Base-by-base conservation (phyloP, 2,329 filamentous ascomycete species). In the Fusarium miscanthi region DNA sequence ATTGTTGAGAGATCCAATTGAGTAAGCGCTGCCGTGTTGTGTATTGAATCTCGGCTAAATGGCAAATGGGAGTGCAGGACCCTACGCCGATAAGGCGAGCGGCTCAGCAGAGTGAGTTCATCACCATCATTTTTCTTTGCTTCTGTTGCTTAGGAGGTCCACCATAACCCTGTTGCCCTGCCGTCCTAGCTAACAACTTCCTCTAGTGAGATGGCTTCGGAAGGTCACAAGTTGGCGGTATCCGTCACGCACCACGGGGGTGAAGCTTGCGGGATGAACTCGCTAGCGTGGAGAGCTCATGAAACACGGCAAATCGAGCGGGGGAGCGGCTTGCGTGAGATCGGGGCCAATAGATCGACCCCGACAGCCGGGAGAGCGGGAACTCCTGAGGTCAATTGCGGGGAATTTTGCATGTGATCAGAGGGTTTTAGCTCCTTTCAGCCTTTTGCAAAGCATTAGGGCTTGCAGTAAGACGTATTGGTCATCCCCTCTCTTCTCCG, bases 351-450 rank as follows among this genome's bases (percentile, higher is more conserved):
- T 33, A 9, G 17, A 33, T 10, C 45, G 21, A n/a, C 14, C 4
- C 27, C 21, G 7, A 33, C 14, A 33, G 2, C 16, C 30, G 16
- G 8, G 11, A 3, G 13, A 12, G 19, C n/a, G 5, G 7, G 14
- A 31, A 6, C 2, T 6, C 5, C 10, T 6, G 3, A 23, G 21
- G 0, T 7, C 7, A n/a, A 5, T 11, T 9, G 1, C 46, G 1
- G 7, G 5, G 14, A 23, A 9, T 5, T 1, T 6, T 23, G 14
- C 23, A 25, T 25, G 23, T 25, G 23, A 25, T 25, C 23, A 25
- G 3, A 48, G 6, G 8, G 19, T 9, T 31, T 30, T 30, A 30
- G 27, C 27, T 30, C 27, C 27, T 25, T 25, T 25, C 23, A 25
- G 23, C 23, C 23, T 25, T 25, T 25, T 25, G 23, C 23, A 25